Base-by-base conservation (phyloP, 305 asterid species). In the Withania somnifera region DNA sequence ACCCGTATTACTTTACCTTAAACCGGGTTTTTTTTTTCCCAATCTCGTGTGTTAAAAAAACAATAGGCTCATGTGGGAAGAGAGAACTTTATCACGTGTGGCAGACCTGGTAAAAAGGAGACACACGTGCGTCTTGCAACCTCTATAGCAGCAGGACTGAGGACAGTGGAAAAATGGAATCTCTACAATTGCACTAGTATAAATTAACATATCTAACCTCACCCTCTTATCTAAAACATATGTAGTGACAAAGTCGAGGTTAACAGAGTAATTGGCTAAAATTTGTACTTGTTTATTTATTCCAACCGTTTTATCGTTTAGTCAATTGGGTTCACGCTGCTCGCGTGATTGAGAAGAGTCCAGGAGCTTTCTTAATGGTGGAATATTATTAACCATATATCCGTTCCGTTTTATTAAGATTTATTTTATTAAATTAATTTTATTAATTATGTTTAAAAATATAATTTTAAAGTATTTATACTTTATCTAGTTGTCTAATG, bases 341-440 rank as follows among this genome's bases (percentile, higher is more conserved):
- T 86, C 92, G 87, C 85, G 88, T 87, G 89, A 87, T 3, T 15
- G 50, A 26, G 91, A 90, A 87, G 68, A 47, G 75, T 81, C 84
- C 34, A 47, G 14, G 83, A 82, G 56, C 78, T 84, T 86, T 84
- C 85, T 78, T 28, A n/a, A n/a, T n/a, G n/a, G n/a, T n/a, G n/a
- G n/a, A n/a, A n/a, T n/a, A n/a, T n/a, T n/a, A n/a, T n/a, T n/a
- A n/a, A n/a, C n/a, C n/a, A n/a, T n/a, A n/a, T n/a, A n/a, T n/a
- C n/a, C n/a, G n/a, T n/a, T n/a, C n/a, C n/a, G n/a, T 1, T 30
- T 30, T 30, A 30, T 30, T 30, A 30, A 4, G 34, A 30, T 4
- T 30, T 30, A 30, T 30, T 30, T 30, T 30, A 30, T 30, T 4
- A 30, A 30, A 30, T 30, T 30, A 30, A 4, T 30, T 30, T 30